These are phyloP conservation scores for Metarhizium sp. DNA, from an alignment of 2,329 filamentous ascomycete species.

Conservation along the genomic window DNA sequence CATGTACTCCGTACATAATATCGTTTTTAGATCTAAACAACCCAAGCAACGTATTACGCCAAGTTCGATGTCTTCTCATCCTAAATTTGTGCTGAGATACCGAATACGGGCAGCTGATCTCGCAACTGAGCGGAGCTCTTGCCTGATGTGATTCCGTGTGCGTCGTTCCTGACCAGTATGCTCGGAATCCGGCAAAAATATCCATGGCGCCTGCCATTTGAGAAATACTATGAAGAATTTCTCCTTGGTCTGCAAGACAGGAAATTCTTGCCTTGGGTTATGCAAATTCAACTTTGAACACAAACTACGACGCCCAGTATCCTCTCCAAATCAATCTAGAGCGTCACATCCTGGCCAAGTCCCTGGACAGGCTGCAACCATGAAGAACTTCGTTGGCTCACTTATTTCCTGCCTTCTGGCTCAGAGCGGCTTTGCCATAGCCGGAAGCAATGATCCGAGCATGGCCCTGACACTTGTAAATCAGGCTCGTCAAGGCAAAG, in stretches of 20 bases:
- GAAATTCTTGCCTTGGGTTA: neutral
- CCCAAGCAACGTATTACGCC: too few species aligned
- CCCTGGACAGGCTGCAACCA: neutral
- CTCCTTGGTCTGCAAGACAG: neutral
- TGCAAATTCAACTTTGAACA: neutral
- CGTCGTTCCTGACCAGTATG: neutral
- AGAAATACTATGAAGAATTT: neutral
- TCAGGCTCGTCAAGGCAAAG: constrained; percentile 19
- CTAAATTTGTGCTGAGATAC: too few species aligned
- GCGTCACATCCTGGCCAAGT: neutral
- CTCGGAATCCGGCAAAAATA: neutral
- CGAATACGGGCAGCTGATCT: too few species aligned
- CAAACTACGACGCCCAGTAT: too few species aligned
- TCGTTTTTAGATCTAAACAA: too few species aligned
- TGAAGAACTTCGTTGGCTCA: constrained; percentile 4
- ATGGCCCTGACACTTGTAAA: constrained; percentile 21
- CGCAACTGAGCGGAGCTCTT: neutral
- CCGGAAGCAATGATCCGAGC: constrained; percentile 14
- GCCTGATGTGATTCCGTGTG: neutral
- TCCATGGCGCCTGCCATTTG: neutral
- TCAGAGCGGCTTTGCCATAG: constrained; percentile 1
- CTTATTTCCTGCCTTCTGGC: constrained; percentile 5
- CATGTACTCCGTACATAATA: too few species aligned
- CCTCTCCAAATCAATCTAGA: neutral
- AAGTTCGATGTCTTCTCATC: too few species aligned